Evolutionary conservation across 495 filamentous ascomycete species (phyloP), one percentile per base, ranked within the genome.

Genomic region (Cercophora samala): DNA sequence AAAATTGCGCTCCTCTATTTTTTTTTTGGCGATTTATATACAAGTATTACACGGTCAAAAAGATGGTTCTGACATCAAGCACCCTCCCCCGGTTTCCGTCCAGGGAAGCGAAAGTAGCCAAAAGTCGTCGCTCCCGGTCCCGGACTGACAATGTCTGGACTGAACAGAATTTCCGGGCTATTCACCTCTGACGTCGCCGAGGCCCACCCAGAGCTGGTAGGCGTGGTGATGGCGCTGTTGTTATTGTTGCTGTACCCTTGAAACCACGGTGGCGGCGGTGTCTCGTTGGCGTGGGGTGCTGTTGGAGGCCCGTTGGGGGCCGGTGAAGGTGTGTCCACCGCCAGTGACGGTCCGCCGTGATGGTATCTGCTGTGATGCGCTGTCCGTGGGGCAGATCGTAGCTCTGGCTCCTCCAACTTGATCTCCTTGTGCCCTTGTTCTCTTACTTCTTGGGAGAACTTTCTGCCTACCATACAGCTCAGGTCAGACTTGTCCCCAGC

Each of bases 101-200:
- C 37, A 2, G 37, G 37, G 11, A 46, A 46, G 8, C 37, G 37
- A 46, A 46, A 46, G 11, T 46, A 46, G 6, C 37, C 37, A 46
- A 46, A 46, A 1, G 2, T 46, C 9, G 37, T 46, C 9, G 37
- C 37, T 46, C 9, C 37, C 15, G 37, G 9, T 2, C 37, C 37
- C 4, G 53, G 53, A 23, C 53, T 56, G 53, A 56, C 53, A 23
- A 56, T 56, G n/a, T 56, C 53, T 11, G 53, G 53, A 18, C 53
- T 56, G 22, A 56, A 56, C 22, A 56, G 22, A 9, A 56, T 23
- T 18, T 56, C 53, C 9, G 53, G 53, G 11, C n/a, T 21, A 18
- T 56, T 56, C 37, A 46, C 37, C 37, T 46, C 37, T 11, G 37
- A 46, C 37, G 37, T 46, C 37, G 37, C 13, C 15, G 37, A 46